Evolutionary conservation across 129 eudicot genomes (phyloP).

Genomic region (Saussurea involucrata): DNA sequence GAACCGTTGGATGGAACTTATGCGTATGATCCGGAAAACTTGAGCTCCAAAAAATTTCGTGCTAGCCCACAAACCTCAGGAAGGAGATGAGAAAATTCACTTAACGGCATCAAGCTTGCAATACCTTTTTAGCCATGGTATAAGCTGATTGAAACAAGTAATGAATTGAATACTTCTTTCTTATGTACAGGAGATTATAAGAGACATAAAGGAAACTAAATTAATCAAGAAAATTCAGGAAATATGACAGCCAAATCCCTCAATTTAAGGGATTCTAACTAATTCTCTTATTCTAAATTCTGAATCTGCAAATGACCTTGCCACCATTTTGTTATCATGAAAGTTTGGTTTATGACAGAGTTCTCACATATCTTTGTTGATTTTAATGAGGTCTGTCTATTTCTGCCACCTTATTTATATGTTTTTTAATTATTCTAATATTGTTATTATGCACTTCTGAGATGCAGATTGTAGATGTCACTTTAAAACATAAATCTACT

Average conservation of each 20-base stretch:
- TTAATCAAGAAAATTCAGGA: too few relatives aligned
- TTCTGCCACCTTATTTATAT: too few relatives aligned
- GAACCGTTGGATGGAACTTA: slow-evolving; percentile 82
- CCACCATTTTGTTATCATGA: slow-evolving; percentile 16
- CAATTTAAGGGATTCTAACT: not conserved
- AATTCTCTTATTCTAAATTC: not conserved
- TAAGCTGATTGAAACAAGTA: not conserved
- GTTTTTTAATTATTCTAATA: too few relatives aligned
- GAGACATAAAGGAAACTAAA: too few relatives aligned
- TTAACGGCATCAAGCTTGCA: slow-evolving; percentile 89
- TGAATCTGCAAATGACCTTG: too few relatives aligned
- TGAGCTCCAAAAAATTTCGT: slow-evolving; percentile 63
- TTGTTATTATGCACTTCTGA: too few relatives aligned
- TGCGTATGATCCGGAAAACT: slow-evolving; percentile 61
- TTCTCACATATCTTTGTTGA: slow-evolving; percentile 77
- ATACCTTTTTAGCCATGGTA: slow-evolving; percentile 96
- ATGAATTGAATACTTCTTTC: not conserved
- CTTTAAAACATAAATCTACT: too few relatives aligned
- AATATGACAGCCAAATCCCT: not conserved
- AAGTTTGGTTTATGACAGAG: slow-evolving; percentile 97
- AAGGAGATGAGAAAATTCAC: slow-evolving; percentile 47
- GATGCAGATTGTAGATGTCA: too few relatives aligned
- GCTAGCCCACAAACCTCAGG: slow-evolving; percentile 57
- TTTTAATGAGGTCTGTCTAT: slow-evolving; percentile 66
- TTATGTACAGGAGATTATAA: not conserved